Evolutionary conservation across 1,284 basidiomycete genomes (phyloP).

Genomic region (Lentinula novae-zelandiae): DNA sequence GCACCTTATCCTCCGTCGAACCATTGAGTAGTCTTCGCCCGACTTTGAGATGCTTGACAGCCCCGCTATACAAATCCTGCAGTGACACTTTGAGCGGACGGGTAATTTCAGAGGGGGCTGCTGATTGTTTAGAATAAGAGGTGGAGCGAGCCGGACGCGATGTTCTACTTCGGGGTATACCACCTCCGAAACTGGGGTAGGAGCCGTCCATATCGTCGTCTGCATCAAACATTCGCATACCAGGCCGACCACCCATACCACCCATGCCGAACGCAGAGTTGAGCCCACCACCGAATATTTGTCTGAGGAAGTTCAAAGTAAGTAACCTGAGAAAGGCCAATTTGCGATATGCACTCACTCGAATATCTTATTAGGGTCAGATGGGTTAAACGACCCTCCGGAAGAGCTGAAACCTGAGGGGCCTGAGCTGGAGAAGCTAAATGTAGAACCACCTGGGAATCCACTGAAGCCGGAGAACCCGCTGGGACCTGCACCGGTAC

Average conservation of each 20-base stretch:
- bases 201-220: constrained; percentile 48
- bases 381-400: constrained; percentile 55
- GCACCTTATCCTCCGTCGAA: constrained; percentile 82
- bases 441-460: constrained; percentile 46
- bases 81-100: constrained; percentile 86
- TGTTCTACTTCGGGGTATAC: constrained; percentile 28
- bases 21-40: constrained; percentile 73
- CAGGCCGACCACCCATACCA: constrained; percentile 25
- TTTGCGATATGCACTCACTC: constrained; percentile 53
- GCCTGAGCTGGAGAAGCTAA: constrained; percentile 51
- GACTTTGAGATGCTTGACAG: constrained; percentile 89
- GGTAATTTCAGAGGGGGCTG: constrained; percentile 60
- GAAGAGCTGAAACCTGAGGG: constrained; percentile 33
- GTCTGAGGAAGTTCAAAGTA: constrained; percentile 35
- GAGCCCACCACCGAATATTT: constrained; percentile 57
- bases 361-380: constrained; percentile 91
- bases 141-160: constrained; percentile 16
- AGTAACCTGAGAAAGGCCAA: constrained; percentile 18
- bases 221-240: constrained; percentile 34
- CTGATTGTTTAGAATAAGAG: constrained; percentile 24
- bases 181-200: constrained; percentile 38
- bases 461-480: constrained; percentile 38
- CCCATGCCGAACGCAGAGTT: constrained; percentile 35
- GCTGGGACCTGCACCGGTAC: constrained; percentile 43
- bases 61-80: constrained; percentile 88